Conservation (phyloP, 345 rosid genomes). For the Luvunga scandens region DNA sequence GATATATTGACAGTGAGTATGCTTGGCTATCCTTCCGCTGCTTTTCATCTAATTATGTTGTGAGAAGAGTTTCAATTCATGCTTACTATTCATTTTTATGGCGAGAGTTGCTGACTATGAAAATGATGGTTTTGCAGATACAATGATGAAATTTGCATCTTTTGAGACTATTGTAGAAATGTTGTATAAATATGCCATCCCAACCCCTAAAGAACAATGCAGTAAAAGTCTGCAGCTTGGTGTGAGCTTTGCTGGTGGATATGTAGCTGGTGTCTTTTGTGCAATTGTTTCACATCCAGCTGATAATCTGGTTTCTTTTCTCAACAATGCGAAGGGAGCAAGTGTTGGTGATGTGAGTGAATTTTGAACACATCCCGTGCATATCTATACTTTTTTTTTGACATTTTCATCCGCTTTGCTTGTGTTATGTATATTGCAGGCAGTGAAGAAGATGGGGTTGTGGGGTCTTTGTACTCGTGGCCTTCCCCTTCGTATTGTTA, state of each 20-base stretch:
- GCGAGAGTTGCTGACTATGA: neutral
- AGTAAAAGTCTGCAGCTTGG: slow-evolving; percentile 77
- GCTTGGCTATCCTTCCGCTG: neutral
- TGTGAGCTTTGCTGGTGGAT: slow-evolving; percentile 92
- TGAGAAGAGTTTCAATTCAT: neutral
- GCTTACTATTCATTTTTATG: neutral
- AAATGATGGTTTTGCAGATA: slow-evolving; percentile 49
- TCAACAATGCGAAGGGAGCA: slow-evolving; percentile 92
- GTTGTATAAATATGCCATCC: slow-evolving; percentile 72
- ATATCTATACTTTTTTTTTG: neutral
- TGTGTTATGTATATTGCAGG: slow-evolving; percentile 44
- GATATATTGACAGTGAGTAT: neutral
- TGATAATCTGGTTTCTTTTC: slow-evolving; percentile 94
- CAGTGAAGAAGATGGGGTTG: slow-evolving; percentile 67
- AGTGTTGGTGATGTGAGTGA: slow-evolving; percentile 76
- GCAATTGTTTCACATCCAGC: slow-evolving; percentile 96
- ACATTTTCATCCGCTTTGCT: neutral
- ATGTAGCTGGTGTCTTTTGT: slow-evolving; percentile 85
- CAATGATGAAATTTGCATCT: slow-evolving; percentile 98
- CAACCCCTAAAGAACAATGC: slow-evolving; percentile 82
- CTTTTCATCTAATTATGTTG: neutral
- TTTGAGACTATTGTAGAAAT: slow-evolving; percentile 86
- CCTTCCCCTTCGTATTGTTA: slow-evolving; percentile 89
- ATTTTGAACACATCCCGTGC: neutral
- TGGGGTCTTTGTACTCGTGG: slow-evolving; percentile 87